phyloP scores from a whole-genome alignment of 257 asterid genomes.

The Avicennia marina region DNA sequence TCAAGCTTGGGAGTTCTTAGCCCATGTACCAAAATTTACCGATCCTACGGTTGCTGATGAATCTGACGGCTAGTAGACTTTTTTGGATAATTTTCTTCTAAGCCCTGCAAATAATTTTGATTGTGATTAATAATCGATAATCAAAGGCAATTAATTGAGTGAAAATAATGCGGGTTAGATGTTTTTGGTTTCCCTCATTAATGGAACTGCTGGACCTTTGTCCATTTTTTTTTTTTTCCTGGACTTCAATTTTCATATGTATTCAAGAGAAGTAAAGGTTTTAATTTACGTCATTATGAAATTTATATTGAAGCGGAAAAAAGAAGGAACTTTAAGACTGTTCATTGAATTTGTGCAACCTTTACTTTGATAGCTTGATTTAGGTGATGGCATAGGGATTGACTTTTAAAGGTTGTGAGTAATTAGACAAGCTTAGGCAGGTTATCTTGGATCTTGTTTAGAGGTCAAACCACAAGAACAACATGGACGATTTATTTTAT shows the following conservation, averaged over 20 bases:
- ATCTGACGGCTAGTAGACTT: no score
- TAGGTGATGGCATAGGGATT: constrained; percentile 15
- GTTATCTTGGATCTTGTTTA: background rate
- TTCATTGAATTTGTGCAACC: constrained; percentile 10
- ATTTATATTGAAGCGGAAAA: background rate
- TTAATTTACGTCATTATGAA: background rate
- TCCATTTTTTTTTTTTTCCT: no score
- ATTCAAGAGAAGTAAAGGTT: background rate
- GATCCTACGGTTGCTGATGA: no score
- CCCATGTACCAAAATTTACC: no score
- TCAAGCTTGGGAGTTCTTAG: no score
- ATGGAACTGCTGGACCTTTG: background rate
- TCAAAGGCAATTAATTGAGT: background rate
- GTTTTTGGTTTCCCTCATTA: background rate
- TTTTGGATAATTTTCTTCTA: no score
- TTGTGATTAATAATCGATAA: no score
- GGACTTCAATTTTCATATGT: constrained; percentile 2
- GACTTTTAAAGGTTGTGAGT: constrained; percentile 16
- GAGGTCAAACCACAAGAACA: background rate
- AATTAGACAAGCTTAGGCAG: background rate
- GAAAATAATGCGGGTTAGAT: background rate
- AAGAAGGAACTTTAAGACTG: constrained; percentile 7
- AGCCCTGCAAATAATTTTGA: no score
- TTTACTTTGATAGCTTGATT: background rate
- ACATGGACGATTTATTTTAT: no score